Evolutionary conservation across 2,329 filamentous ascomycete species (phyloP).

Genomic region (Fonsecaea pugnacius): DNA sequence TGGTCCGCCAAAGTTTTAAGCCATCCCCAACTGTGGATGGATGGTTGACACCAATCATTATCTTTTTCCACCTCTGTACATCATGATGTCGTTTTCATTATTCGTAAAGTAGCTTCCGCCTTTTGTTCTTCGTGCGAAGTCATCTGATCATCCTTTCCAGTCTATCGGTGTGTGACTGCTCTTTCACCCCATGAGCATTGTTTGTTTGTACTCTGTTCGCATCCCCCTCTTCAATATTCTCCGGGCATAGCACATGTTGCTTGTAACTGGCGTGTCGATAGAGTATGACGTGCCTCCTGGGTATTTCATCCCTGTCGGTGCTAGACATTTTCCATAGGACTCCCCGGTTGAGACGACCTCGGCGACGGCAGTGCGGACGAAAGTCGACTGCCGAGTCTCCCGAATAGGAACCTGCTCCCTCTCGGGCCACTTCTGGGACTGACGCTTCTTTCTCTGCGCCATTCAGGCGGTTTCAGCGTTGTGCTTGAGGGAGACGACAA

Average conservation of each 20-base stretch:
- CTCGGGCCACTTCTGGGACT: constrained; percentile 14
- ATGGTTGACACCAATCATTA: too few relatives aligned
- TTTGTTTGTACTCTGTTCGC: neutral
- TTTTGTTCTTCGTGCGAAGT: neutral
- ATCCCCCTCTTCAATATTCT: neutral
- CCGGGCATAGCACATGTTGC: neutral
- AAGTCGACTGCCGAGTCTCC: constrained; percentile 21
- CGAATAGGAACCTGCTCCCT: constrained; percentile 19
- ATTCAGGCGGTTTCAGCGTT: constrained; percentile 7
- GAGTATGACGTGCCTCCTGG: neutral
- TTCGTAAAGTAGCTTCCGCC: neutral
- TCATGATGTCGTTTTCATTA: constrained; percentile 1
- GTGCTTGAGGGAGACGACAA: constrained; percentile 2
- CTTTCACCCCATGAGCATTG: neutral
- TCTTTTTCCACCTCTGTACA: neutral
- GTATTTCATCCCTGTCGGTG: neutral
- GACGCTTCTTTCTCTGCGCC: constrained; percentile 11
- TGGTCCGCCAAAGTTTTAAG: too few relatives aligned
- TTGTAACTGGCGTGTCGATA: neutral
- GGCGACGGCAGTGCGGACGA: constrained; percentile 22
- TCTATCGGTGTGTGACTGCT: neutral
- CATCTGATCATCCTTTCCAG: neutral
- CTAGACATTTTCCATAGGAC: constrained; percentile 24
- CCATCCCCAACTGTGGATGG: too few relatives aligned
- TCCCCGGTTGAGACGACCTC: constrained; percentile 12